Base-by-base conservation (phyloP, 805 yeast genomes). In the Spathaspora arborariae region DNA sequence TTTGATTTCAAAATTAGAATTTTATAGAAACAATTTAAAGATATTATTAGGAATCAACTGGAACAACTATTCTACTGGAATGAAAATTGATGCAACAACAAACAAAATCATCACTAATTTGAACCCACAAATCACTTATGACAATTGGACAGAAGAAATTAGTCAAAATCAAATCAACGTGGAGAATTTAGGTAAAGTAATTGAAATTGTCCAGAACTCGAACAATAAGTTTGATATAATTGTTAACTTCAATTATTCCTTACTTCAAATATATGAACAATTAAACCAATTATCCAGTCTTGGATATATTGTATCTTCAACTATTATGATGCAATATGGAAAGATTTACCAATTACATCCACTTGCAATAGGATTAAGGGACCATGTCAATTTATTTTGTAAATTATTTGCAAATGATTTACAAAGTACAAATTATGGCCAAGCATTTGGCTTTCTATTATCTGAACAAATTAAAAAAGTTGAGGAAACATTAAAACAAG, bases 291-390 rank as follows among this genome's bases (percentile, higher is more conserved):
- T 86, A 24, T 59, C 67, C 5, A 63, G 72, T 50, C 60, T 81
- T 50, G 82, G 79, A 0, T 79, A 73, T 55, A 77, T 75, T 7
- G 63, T 88, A 0, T 92, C 96, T 0, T 76, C 76, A 20, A 55
- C 70, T 4, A 49, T 85, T 2, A 51, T 67, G 11, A 56, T 75
- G 1, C 72, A 68, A 21, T 71, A 88, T 1, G 71, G 79, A 39
- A 75, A 71, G 24, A 68, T 82, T 2, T 70, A 77, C 46, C 65
- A 71, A 24, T 56, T 85, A 0, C 75, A 81, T 43, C 88, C 91
- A 0, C 74, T 75, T 51, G 84, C 86, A 0, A 64, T 74, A 3
- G 67, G 75, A 8, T 50, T 88, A 6, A 59, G 36, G 19, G 42
- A 44, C 33, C 44, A 44, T 15, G 30, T 41, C n/a, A 33, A 47